These are phyloP conservation scores for Solanum appendiculatum DNA, from an alignment of 257 asterid species.

Conservation along the genomic window DNA sequence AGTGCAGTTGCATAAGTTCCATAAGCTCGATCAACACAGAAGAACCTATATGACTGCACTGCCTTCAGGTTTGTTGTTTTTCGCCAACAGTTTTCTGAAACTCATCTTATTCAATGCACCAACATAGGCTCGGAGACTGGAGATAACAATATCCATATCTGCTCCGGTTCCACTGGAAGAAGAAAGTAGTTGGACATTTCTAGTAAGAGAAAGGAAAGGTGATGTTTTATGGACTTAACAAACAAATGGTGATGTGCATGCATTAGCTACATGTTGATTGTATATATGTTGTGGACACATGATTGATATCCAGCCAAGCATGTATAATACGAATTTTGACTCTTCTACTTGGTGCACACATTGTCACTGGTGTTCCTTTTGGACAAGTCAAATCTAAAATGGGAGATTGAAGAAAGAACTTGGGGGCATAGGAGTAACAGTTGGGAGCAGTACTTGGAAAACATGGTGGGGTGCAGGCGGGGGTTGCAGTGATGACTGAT, in stretches of 20 bases:
- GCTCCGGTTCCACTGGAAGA: conserved; percentile 72
- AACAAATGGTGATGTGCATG: too few relatives aligned
- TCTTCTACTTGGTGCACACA: neutral
- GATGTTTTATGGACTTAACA: neutral
- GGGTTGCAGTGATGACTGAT: neutral
- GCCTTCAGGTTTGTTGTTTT: neutral
- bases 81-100: conserved; percentile 13
- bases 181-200: neutral
- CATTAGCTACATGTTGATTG: too few relatives aligned
- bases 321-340: neutral
- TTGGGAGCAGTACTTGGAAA: neutral
- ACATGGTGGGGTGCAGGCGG: neutral
- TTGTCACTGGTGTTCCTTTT: neutral
- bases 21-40: neutral
- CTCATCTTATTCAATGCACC: conserved; percentile 91
- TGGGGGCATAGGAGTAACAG: neutral
- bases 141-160: conserved; percentile 79
- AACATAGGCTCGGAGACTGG: conserved; percentile 77
- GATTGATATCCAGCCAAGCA: neutral
- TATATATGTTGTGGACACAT: neutral
- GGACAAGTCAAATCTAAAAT: neutral
- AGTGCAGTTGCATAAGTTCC: neutral
- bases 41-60: neutral
- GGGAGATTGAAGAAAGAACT: neutral
- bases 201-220: neutral